A percentile compares a stretch with the other conserved stretches of the same genome.
phyloP scores from a whole-genome alignment of 2,329 filamentous ascomycete species.

The Sporothrix mexicana region DNA sequence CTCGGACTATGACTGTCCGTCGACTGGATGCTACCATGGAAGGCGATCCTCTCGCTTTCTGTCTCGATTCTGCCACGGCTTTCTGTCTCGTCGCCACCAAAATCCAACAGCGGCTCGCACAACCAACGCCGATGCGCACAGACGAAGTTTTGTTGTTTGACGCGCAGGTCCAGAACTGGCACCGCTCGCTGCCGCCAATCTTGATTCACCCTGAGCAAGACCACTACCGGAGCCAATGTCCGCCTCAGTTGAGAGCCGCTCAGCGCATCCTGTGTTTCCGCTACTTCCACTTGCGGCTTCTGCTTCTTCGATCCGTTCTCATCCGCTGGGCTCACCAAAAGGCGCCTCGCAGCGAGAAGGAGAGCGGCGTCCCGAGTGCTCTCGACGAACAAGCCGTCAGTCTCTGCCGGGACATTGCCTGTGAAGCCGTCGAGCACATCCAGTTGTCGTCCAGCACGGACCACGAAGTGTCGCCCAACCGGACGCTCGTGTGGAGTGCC shows the following conservation, averaged over 20 bases:
- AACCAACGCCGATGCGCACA: not conserved
- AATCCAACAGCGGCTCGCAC: slow-evolving; percentile 16
- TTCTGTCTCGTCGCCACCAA: slow-evolving; percentile 10
- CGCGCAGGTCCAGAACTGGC: slow-evolving; percentile 13
- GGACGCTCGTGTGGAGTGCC: not conserved
- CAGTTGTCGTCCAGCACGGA: not conserved
- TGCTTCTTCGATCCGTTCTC: not conserved
- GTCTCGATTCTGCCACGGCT: not conserved
- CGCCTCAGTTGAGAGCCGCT: not conserved
- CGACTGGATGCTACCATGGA: not conserved
- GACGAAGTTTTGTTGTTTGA: slow-evolving; percentile 12
- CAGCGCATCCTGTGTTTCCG: not conserved
- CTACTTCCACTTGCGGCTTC: not conserved
- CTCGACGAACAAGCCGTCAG: slow-evolving; percentile 4
- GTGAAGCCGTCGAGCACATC: not conserved
- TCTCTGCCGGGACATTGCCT: slow-evolving; percentile 18
- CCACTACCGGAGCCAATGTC: not conserved
- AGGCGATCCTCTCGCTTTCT: not conserved
- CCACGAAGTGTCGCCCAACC: not conserved
- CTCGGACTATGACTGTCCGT: not conserved
- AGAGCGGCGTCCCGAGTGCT: not conserved
- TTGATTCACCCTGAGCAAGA: not conserved
- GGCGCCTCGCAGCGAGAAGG: not conserved
- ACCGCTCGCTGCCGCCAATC: not conserved
- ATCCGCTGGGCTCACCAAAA: not conserved